Percentiles rank a stretch among this genome's conserved stretches.
These are phyloP conservation scores for Diaporthe ilicicola DNA, from an alignment of 2,329 filamentous ascomycete genomes.

Conservation along the genomic window DNA sequence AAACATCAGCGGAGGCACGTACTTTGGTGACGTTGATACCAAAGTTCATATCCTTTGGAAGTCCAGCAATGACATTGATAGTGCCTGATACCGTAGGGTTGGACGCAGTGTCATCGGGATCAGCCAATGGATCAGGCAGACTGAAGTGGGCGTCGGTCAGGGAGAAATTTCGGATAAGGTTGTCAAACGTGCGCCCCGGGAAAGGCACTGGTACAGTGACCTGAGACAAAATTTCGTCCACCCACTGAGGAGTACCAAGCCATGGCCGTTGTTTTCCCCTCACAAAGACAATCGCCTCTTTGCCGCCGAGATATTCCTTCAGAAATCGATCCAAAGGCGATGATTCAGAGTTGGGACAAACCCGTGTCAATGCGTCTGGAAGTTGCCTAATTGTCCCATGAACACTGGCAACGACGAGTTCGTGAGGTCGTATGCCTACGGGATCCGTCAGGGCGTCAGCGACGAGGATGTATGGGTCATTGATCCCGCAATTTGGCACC, in stretches of 20 bases:
- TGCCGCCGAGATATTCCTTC: slow-evolving; percentile 81
- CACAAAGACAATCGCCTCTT: slow-evolving; percentile 82
- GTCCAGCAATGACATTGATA: slow-evolving; percentile 78
- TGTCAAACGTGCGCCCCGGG: slow-evolving; percentile 81
- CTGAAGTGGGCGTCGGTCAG: slow-evolving; percentile 86
- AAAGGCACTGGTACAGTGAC: slow-evolving; percentile 87
- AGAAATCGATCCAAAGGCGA: slow-evolving; percentile 89
- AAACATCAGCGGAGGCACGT: slow-evolving; percentile 80
- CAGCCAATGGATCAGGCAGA: slow-evolving; percentile 81
- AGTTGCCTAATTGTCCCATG: slow-evolving; percentile 77
- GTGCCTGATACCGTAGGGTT: slow-evolving; percentile 84
- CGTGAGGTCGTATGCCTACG: slow-evolving; percentile 73
- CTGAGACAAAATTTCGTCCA: slow-evolving; percentile 80
- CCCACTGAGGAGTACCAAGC: slow-evolving; percentile 80
- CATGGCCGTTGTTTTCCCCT: slow-evolving; percentile 76
- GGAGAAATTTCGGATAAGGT: slow-evolving; percentile 87
- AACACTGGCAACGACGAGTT: slow-evolving; percentile 74
- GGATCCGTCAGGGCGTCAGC: slow-evolving; percentile 76
- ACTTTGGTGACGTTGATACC: slow-evolving; percentile 80
- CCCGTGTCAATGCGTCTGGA: slow-evolving; percentile 74
- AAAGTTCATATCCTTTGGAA: slow-evolving; percentile 90
- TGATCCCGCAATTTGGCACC: slow-evolving; percentile 79
- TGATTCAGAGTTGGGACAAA: slow-evolving; percentile 78
- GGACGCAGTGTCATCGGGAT: slow-evolving; percentile 75
- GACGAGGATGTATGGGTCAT: slow-evolving; percentile 79